Conservation (phyloP, 2,329 filamentous ascomycete species). For the Macroventuria anomochaeta region DNA sequence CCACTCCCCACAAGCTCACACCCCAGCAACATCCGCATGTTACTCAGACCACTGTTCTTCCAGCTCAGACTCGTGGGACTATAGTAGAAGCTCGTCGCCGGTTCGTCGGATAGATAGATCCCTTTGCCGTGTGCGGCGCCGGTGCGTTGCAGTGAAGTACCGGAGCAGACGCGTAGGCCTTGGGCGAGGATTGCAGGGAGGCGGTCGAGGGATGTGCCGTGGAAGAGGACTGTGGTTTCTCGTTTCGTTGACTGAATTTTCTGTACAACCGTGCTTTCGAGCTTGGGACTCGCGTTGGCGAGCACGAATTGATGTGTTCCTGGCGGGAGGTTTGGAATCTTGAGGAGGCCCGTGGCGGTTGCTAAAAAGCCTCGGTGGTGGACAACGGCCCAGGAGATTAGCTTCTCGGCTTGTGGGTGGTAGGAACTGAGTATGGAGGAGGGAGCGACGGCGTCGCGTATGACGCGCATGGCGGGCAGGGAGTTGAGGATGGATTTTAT, state of each 20-base stretch:
- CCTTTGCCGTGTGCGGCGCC: constrained; percentile 43
- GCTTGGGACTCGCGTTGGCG: constrained; percentile 34
- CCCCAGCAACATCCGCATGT: constrained; percentile 39
- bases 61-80: constrained; percentile 30
- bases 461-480: constrained; percentile 31
- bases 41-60: constrained; percentile 33
- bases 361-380: constrained; percentile 40
- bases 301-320: constrained; percentile 45
- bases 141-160: constrained; percentile 39
- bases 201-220: constrained; percentile 43
- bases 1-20: constrained; percentile 37
- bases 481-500: constrained; percentile 32
- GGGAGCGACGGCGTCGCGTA: constrained; percentile 27
- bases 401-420: constrained; percentile 31
- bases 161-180: constrained; percentile 35
- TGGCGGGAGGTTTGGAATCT: constrained; percentile 36
- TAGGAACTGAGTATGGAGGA: constrained; percentile 21
- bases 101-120: constrained; percentile 44
- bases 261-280: constrained; percentile 31
- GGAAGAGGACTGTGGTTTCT: constrained; percentile 39
- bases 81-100: constrained; percentile 34
- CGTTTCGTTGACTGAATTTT: constrained; percentile 8
- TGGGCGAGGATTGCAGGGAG: constrained; percentile 42
- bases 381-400: constrained; percentile 41
- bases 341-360: constrained; percentile 32